phyloP scores from a whole-genome alignment of 495 filamentous ascomycete genomes.

The Arthonia radiata region DNA sequence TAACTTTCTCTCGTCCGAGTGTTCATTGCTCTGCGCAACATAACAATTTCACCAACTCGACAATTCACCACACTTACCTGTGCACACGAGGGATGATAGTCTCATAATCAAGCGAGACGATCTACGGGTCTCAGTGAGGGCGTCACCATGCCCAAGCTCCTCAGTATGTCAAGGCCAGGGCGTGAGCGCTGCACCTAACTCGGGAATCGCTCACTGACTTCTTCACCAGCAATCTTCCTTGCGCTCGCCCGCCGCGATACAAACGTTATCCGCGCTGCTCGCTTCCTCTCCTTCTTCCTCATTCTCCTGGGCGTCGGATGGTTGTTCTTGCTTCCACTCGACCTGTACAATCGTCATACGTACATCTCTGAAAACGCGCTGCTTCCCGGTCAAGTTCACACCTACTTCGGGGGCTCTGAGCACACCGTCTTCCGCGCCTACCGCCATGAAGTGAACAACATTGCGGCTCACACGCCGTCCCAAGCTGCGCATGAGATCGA shows the following conservation, averaged over 20 bases:
- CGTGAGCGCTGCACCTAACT: too few relatives aligned
- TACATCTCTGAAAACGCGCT: conserved; percentile 98
- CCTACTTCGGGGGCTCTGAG: conserved; percentile 88
- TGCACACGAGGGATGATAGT: too few relatives aligned
- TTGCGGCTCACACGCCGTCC: conserved; percentile 1
- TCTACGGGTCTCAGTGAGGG: too few relatives aligned
- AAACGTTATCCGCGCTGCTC: conserved; percentile 44
- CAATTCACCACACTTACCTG: too few relatives aligned
- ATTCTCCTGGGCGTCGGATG: conserved; percentile 72
- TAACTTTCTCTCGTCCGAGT: too few relatives aligned
- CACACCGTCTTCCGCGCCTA: conserved; percentile 89
- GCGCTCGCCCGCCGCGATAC: conserved; percentile 39
- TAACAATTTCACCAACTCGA: too few relatives aligned
- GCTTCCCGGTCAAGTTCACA: conserved; percentile 86
- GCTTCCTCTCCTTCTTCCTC: conserved; percentile 67
- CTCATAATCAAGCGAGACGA: too few relatives aligned
- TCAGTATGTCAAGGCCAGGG: too few relatives aligned
- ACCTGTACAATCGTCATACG: conserved; percentile 75
- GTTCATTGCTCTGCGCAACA: too few relatives aligned
- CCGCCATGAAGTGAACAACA: conserved; percentile 57
- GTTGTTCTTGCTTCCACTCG: conserved; percentile 77
- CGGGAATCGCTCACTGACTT: too few relatives aligned
- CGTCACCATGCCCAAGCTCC: too few relatives aligned
- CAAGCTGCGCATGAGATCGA: conserved; percentile 40
- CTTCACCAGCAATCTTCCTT: too few relatives aligned